Evolutionary conservation across 2,329 filamentous ascomycete genomes (phyloP).

Genomic region (Sphaerulina musiva): DNA sequence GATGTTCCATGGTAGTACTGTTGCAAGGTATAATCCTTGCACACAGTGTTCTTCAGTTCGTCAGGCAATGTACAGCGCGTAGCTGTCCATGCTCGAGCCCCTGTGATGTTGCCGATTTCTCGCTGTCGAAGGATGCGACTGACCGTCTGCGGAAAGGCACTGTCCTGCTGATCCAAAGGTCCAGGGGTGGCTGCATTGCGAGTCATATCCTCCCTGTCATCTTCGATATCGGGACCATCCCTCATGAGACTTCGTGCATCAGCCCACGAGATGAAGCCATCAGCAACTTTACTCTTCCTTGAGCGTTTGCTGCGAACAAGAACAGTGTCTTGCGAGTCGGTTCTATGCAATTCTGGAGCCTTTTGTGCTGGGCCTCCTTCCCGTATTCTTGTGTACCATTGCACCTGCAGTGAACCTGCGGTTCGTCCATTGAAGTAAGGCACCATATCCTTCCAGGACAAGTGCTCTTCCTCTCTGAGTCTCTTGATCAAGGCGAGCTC

Average conservation of each 20-base stretch:
- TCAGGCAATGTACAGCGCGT: slow-evolving; percentile 14
- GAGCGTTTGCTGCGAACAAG: slow-evolving; percentile 7
- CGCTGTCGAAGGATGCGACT: slow-evolving; percentile 25
- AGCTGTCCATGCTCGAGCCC: slow-evolving; percentile 18
- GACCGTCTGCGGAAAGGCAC: slow-evolving; percentile 16
- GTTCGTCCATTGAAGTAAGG: slow-evolving; percentile 33
- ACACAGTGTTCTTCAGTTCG: slow-evolving; percentile 31
- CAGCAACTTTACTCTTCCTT: slow-evolving; percentile 5
- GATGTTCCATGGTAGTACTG: slow-evolving; percentile 53
- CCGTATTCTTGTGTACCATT: slow-evolving; percentile 21
- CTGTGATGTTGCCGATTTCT: slow-evolving; percentile 21
- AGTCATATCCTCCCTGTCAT: neutral
- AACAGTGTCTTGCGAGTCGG: slow-evolving; percentile 1
- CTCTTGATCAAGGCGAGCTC: slow-evolving; percentile 35
- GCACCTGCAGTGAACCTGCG: slow-evolving; percentile 25
- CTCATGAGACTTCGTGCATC: slow-evolving; percentile 10
- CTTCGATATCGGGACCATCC: neutral
- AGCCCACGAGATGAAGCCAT: slow-evolving; percentile 26
- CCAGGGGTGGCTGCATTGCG: neutral
- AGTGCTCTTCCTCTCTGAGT: slow-evolving; percentile 37
- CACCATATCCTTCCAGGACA: slow-evolving; percentile 35
- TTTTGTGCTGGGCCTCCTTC: neutral
- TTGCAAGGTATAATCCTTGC: slow-evolving; percentile 39
- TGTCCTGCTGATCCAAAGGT: slow-evolving; percentile 14
- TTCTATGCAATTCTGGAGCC: neutral